Percentiles rank a stretch among this genome's conserved stretches.
Conservation (phyloP, 1,139 yeast genomes). For the Kodamaea suecica region DNA sequence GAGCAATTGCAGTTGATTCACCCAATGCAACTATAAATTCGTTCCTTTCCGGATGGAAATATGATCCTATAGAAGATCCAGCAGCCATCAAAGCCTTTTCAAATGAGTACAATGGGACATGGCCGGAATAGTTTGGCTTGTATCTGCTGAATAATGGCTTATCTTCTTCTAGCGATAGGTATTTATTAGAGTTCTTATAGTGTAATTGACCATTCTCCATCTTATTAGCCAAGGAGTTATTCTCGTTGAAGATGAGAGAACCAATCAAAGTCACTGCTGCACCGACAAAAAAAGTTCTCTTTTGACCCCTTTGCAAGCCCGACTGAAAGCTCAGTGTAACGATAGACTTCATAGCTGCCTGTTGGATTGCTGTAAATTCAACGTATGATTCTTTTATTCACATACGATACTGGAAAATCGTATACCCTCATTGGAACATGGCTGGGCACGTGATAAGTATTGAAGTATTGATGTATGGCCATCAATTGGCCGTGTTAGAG, state of each 20-base stretch:
- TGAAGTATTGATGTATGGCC: no score
- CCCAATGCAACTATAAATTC: conserved; percentile 91
- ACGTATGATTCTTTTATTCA: no score
- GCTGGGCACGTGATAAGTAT: no score
- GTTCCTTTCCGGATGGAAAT: conserved; percentile 74
- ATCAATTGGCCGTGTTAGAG: no score
- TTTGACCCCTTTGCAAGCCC: neutral
- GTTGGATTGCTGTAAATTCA: no score
- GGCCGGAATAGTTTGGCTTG: conserved; percentile 66
- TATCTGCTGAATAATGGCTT: conserved; percentile 37
- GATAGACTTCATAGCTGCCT: neutral
- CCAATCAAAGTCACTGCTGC: conserved; percentile 19
- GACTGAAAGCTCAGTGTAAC: neutral
- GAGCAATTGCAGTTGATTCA: conserved; percentile 80
- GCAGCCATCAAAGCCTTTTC: conserved; percentile 66
- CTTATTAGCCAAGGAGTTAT: conserved; percentile 52
- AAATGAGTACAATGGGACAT: conserved; percentile 64
- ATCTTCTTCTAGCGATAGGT: conserved; percentile 24
- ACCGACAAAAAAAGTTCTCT: conserved; percentile 12
- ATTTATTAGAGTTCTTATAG: conserved; percentile 36
- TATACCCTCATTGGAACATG: no score
- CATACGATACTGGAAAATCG: no score
- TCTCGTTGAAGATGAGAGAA: conserved; percentile 39
- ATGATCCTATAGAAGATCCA: conserved; percentile 82
- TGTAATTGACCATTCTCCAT: conserved; percentile 57